A percentile compares a stretch with the other conserved stretches of the same genome.
These are phyloP conservation scores for Suhomyces atakaporum DNA, from an alignment of 1,139 yeast genomes.

Conservation along the genomic window DNA sequence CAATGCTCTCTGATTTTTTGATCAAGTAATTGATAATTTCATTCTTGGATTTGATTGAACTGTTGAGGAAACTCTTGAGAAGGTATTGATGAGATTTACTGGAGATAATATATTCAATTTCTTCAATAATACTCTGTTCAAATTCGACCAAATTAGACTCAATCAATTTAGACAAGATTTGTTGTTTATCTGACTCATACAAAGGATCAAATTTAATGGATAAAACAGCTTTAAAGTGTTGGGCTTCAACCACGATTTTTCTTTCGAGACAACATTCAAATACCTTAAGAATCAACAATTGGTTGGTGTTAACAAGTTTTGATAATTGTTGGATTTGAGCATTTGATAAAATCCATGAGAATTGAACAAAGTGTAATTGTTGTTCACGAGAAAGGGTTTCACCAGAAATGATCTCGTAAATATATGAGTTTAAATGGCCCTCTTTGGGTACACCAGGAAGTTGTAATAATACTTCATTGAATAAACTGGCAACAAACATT, in stretches of 20 bases:
- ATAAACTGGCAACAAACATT: constrained; percentile 29
- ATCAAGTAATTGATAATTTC: constrained; percentile 20
- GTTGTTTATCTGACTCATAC: constrained; percentile 5
- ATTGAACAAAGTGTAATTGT: constrained; percentile 20
- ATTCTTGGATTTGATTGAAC: constrained; percentile 10
- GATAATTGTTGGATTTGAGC: constrained; percentile 17
- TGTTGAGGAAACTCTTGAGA: constrained; percentile 24
- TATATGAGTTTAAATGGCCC: constrained; percentile 10
- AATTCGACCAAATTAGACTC: constrained; percentile 27
- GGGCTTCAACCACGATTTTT: constrained; percentile 7
- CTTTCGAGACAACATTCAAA: constrained; percentile 12
- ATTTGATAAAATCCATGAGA: constrained; percentile 28
- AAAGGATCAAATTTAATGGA: constrained; percentile 4
- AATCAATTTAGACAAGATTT: constrained; percentile 15
- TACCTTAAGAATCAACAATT: constrained; percentile 9
- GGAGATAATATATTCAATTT: constrained; percentile 19
- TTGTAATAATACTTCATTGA: constrained; percentile 43
- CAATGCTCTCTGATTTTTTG: constrained; percentile 14
- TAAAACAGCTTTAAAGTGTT: constrained; percentile 9
- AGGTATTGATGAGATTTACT: constrained; percentile 22
- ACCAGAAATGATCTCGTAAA: constrained; percentile 12
- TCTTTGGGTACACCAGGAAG: constrained; percentile 19
- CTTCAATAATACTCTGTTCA: constrained; percentile 20
- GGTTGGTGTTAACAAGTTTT: constrained; percentile 1
- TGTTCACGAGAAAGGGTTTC: not conserved